phyloP scores from a whole-genome alignment of 495 filamentous ascomycete genomes.

The Mycothermus thermophilus region DNA sequence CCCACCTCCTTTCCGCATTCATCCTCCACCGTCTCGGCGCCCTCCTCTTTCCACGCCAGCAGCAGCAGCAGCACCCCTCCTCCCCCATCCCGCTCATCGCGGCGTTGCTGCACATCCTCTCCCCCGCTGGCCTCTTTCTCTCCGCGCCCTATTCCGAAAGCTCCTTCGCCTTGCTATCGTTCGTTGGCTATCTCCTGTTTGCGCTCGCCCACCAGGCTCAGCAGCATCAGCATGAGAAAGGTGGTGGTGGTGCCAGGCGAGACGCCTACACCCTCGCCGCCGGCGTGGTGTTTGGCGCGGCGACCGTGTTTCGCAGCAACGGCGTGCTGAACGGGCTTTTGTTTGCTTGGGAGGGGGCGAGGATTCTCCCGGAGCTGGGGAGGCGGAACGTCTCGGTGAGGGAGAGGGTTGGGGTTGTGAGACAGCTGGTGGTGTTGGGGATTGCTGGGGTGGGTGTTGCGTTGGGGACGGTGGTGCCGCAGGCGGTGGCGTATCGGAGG shows the following conservation, averaged over 20 bases:
- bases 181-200: conserved; percentile 50
- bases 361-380: conserved; percentile 36
- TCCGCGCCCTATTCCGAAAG: conserved; percentile 78
- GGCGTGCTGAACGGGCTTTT: conserved; percentile 67
- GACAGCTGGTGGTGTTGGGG: conserved; percentile 41
- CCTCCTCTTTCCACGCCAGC: conserved; percentile 27
- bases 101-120: conserved; percentile 63
- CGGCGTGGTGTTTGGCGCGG: conserved; percentile 56
- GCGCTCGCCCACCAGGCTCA: no score
- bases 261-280: conserved; percentile 38
- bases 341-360: conserved; percentile 28
- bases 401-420: no score
- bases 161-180: conserved; percentile 63
- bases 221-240: no score
- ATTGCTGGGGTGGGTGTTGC: conserved; percentile 54
- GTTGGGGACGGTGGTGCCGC: conserved; percentile 53
- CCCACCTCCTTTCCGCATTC: conserved; percentile 63
- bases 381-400: conserved; percentile 15
- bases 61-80: no score
- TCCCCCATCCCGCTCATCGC: conserved; percentile 54
- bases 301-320: conserved; percentile 71
- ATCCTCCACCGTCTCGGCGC: conserved; percentile 49
- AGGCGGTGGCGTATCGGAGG: conserved; percentile 55
- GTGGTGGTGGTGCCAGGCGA: no score
- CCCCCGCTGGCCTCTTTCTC: conserved; percentile 79